Base-by-base conservation (phyloP, 495 filamentous ascomycete species). In the Delitschia confertaspora region DNA sequence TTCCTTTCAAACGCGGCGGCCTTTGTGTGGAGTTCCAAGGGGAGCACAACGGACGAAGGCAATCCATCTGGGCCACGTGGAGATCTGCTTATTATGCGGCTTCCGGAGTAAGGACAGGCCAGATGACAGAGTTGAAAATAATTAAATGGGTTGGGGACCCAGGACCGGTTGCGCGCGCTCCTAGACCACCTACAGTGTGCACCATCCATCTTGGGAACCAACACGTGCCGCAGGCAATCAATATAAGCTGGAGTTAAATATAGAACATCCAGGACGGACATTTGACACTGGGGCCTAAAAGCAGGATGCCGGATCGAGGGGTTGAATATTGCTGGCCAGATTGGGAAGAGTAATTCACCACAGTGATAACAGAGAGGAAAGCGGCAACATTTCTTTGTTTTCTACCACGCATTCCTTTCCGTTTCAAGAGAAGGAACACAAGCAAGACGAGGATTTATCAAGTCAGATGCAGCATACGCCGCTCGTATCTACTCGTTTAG, bases 211-310 rank as follows among this genome's bases (percentile, higher is more conserved):
- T 44, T 38, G 48, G 48, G 48, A n/a, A n/a, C 48, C 8, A 37
- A 51, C 48, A 51, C 48, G 48, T 51, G 48, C 48, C 48, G 40
- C 41, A 51, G 39, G 40, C 48, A 51, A n/a, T n/a, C n/a, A n/a
- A 51, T 51, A 51, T 41, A 33, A 40, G 24, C 11, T 17, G 3
- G 18, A 1, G 6, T 14, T 45, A 51, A 27, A 37, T 46, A 51
- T 38, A 40, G 34, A 11, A 13, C 22, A 18, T 41, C 45, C 27
- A 36, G 33, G 23, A 11, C 24, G 16, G 23, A 32, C 22, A 49
- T 11, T 6, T 8, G 3, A 26, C 18, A 17, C 21, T 43, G 48
- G 48, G 48, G 41, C 48, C 35, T 36, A 30, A 45, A 46, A 41
- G 42, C 36, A 46, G 42, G 41, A 40, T 29, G 42, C 35, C 36